Evolutionary conservation across 495 filamentous ascomycete species (phyloP).

Genomic region (Cryomyces antarcticus): DNA sequence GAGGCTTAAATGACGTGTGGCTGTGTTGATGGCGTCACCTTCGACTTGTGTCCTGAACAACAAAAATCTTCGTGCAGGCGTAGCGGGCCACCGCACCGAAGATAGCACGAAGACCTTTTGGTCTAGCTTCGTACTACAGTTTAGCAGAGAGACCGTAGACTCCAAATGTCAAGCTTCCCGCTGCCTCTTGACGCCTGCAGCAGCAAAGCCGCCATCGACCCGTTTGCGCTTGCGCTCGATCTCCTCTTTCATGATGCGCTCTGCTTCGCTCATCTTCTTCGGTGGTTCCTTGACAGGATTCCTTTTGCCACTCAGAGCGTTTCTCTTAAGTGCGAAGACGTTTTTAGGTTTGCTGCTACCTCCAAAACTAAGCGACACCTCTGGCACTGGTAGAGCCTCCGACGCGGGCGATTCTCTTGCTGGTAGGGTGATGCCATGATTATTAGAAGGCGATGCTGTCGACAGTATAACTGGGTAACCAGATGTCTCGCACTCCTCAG

Average conservation of each 20-base stretch:
- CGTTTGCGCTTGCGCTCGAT: constrained; percentile 11
- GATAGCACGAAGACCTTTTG: too few species aligned
- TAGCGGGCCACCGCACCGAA: too few species aligned
- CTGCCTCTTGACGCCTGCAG: constrained; percentile 6
- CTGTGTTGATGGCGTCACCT: too few species aligned
- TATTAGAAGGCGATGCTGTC: not conserved
- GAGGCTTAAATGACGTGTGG: too few species aligned
- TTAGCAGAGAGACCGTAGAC: too few species aligned
- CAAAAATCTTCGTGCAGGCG: too few species aligned
- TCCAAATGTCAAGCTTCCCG: too few species aligned
- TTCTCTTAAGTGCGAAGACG: constrained; percentile 13
- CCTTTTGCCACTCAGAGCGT: constrained; percentile 9
- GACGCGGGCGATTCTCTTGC: not conserved
- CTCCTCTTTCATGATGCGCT: constrained; percentile 17
- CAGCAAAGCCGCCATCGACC: constrained; percentile 1
- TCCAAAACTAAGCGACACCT: constrained; percentile 4
- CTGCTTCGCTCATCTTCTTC: constrained; percentile 19
- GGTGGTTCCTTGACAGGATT: constrained; percentile 2
- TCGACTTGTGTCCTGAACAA: too few species aligned
- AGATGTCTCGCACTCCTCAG: too few species aligned
- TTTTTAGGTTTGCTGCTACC: constrained; percentile 8
- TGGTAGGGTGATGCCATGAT: not conserved
- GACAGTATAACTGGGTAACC: too few species aligned
- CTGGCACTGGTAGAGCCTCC: constrained; percentile 4
- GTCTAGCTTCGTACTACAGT: too few species aligned